Evolutionary conservation across 1,284 basidiomycete genomes (phyloP), one percentile per base, ranked within the genome.

Genomic region (Singerocomus inundabilis): DNA sequence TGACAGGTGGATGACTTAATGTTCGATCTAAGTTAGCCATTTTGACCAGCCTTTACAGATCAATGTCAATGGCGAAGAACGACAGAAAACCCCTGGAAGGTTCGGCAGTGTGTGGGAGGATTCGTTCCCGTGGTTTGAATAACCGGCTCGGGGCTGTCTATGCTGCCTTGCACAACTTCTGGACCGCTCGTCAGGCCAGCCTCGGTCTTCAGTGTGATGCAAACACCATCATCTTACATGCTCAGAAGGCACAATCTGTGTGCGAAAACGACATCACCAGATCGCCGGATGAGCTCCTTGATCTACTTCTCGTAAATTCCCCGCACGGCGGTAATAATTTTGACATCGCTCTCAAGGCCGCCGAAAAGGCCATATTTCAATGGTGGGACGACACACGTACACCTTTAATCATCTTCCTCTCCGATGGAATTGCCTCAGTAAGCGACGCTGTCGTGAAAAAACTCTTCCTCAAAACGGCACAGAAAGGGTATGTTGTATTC

Each of bases 141-240:
- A 78, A 84, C 57, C 66, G 81, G 24, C 72, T 81, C n/a, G 81
- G 81, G 1, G 79, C 81, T 0, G 81, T 81, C 2, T 78, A 75
- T 41, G 74, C 77, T 6, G 74, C 81, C 0, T 52, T 81, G 9
- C 60, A 78, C 54, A 67, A 62, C 8, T 83, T 83, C 57, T 84
- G 77, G 80, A 61, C 67, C 1, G 72, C 80, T 10, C 73, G 81
- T 3, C 69, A 74, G 40, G 64, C 71, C 7, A 70, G 67, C 11
- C 6, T 33, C 1, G 62, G 52, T 24, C 57, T 46, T 24, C 72
- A 77, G 6, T 67, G 74, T 29, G 82, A 84, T 56, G 70, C 81
- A 3, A 83, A 84, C 55, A 79, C 75, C 12, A 67, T 84, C 42
- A 63, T 84, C 12, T 60, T 82, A 6, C 82, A 82, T 51, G 66